Conservation (phyloP, 192 early-diverging fungal genomes). For the Backusella morwellensis region DNA sequence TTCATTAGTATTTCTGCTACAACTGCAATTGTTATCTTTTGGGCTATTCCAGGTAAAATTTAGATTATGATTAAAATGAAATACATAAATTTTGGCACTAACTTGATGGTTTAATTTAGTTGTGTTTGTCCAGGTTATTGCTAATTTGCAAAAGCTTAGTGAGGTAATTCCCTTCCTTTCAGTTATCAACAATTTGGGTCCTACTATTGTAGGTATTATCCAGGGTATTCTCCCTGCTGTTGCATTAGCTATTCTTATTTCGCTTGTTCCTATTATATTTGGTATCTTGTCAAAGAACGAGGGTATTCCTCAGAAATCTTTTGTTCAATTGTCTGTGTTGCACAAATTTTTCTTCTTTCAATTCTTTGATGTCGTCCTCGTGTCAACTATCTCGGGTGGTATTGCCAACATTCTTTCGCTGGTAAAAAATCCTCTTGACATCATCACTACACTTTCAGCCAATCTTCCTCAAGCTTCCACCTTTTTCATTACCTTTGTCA, state of each 20-base stretch:
- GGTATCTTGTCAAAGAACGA: constrained; percentile 58
- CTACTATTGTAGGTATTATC: constrained; percentile 48
- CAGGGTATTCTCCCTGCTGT: constrained; percentile 78
- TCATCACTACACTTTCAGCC: constrained; percentile 50
- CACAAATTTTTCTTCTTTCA: constrained; percentile 78
- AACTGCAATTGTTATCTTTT: constrained; percentile 63
- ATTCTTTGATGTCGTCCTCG: constrained; percentile 77
- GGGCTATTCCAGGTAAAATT: constrained; percentile 63
- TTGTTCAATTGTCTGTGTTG: constrained; percentile 61
- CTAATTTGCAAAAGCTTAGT: constrained; percentile 50
- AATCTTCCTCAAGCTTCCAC: constrained; percentile 73
- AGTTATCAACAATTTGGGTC: constrained; percentile 33
- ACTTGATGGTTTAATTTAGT: constrained; percentile 34
- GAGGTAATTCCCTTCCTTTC: constrained; percentile 52
- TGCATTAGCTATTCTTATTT: constrained; percentile 67
- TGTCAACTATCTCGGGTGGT: constrained; percentile 72
- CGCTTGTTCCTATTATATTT: constrained; percentile 65
- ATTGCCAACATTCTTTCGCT: constrained; percentile 48
- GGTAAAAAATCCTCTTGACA: constrained; percentile 44
- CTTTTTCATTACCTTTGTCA: constrained; percentile 84
- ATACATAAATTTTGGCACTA: not conserved
- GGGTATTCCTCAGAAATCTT: constrained; percentile 54
- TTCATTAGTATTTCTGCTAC: constrained; percentile 50
- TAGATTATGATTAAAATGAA: not conserved
- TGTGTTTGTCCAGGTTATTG: constrained; percentile 53